Conservation (phyloP, 441 rosid species). For the Populus trichocarpa region DNA sequence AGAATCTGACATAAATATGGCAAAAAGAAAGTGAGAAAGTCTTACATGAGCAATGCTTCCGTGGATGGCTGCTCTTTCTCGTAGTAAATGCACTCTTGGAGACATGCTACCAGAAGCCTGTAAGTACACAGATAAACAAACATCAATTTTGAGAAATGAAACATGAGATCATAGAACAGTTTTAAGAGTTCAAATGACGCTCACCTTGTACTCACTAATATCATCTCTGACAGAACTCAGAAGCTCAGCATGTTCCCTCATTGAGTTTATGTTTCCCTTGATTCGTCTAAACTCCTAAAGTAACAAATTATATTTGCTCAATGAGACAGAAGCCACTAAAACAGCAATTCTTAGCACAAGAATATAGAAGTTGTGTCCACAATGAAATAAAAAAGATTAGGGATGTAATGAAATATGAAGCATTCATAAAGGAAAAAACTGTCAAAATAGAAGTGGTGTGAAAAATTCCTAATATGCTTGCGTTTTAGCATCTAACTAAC, state of each 20-base stretch:
- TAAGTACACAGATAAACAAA: constrained; percentile 21
- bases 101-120: constrained; percentile 94
- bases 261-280: constrained; percentile 82
- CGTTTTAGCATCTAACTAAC: background rate
- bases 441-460: background rate
- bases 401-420: background rate
- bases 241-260: constrained; percentile 95
- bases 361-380: background rate
- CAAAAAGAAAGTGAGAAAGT: constrained; percentile 9
- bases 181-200: constrained; percentile 1
- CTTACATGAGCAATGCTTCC: constrained; percentile 84
- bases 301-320: constrained; percentile 14
- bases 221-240: constrained; percentile 95
- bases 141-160: constrained; percentile 12
- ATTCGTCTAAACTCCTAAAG: constrained; percentile 68
- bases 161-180: constrained; percentile 2
- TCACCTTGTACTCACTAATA: constrained; percentile 91
- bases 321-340: constrained; percentile 4
- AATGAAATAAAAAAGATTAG: background rate
- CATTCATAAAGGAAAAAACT: background rate
- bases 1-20: constrained; percentile 7
- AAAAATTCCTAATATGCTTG: background rate
- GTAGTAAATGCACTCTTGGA: constrained; percentile 76
- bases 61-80: constrained; percentile 94
- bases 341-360: constrained; percentile 3